Evolutionary conservation across 129 eudicot genomes (phyloP), one percentile per base, ranked within the genome.

Genomic region (Escallonia rubra): DNA sequence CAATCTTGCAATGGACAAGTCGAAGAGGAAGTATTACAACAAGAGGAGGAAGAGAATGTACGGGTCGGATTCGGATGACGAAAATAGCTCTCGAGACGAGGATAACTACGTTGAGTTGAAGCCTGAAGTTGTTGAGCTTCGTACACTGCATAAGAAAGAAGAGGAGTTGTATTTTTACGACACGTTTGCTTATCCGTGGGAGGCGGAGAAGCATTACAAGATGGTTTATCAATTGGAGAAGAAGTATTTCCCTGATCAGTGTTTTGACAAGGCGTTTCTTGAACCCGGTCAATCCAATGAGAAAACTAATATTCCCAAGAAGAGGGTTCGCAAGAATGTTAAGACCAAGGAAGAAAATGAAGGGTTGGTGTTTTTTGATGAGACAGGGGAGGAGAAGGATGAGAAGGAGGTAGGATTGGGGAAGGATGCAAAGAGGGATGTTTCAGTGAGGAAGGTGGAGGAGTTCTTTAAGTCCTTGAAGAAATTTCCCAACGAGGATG

Each of bases 171-270:
- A 86, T 72, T 92, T 88, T 41, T 86, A 86, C 45, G 98, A 93
- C 71, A 48, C 90, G 4, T 93, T 93, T 63, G 89, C 98, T 3
- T 89, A 89, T 58, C 98, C 98, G 3, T 93, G 98, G 98, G 98
- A 93, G 80, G 89, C 89, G 72, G 89, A 93, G 66, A 93, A 93
- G 84, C 98, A 93, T 87, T 93, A 93, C 67, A 93, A 82, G 78
- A 93, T 93, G 98, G 98, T 93, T 59, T 86, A 93, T 89, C 99
- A 93, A 59, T 80, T 93, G 95, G 99, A 93, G 90, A 93, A 93
- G 88, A 89, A 93, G 85, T 93, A 80, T 61, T 89, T 86, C 53
- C 99, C 96, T 71, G 95, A 84, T 71, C 96, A 93, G 72, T 78
- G 95, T 73, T 89, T 93, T 57, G 99, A 86, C 46, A 93, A 93